A percentile compares a stretch with the other conserved stretches of the same genome.
phyloP scores from a whole-genome alignment of 768 basidiomycete genomes.

The Leccinum uliginosum region DNA sequence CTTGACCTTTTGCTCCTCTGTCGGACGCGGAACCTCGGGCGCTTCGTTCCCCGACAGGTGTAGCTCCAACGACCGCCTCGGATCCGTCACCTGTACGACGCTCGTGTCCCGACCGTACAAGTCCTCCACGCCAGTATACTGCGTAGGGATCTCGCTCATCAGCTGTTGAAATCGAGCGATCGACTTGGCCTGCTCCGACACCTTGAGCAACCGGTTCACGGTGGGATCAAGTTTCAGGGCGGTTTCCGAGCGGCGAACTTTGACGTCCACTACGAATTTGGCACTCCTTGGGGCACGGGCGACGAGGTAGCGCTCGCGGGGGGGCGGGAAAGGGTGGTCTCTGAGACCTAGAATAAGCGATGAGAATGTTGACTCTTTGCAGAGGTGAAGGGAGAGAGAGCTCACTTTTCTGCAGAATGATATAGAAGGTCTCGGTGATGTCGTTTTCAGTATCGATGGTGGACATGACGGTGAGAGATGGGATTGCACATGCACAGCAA shows the following conservation, averaged over 20 bases:
- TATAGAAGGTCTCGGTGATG: not conserved
- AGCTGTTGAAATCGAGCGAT: slow-evolving; percentile 47
- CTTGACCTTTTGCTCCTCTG: slow-evolving; percentile 57
- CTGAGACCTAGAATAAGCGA: slow-evolving; percentile 12
- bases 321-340: slow-evolving; percentile 69
- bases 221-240: slow-evolving; percentile 44
- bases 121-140: slow-evolving; percentile 54
- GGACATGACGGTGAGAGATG: not conserved
- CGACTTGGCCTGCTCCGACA: slow-evolving; percentile 1
- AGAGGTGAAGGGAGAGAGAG: not conserved
- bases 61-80: not conserved
- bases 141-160: slow-evolving; percentile 42
- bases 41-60: slow-evolving; percentile 47
- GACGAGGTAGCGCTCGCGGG: slow-evolving; percentile 50
- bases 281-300: slow-evolving; percentile 34
- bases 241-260: slow-evolving; percentile 41
- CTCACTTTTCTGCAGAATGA: slow-evolving; percentile 7
- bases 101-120: slow-evolving; percentile 66
- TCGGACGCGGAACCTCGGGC: slow-evolving; percentile 48
- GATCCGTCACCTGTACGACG: slow-evolving; percentile 47
- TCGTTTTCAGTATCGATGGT: not conserved
- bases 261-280: slow-evolving; percentile 43
- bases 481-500: not conserved
- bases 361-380: not conserved
- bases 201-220: slow-evolving; percentile 36